Conservation (phyloP, 1,139 yeast genomes). For the Protomyces lactucae-debilis region DNA sequence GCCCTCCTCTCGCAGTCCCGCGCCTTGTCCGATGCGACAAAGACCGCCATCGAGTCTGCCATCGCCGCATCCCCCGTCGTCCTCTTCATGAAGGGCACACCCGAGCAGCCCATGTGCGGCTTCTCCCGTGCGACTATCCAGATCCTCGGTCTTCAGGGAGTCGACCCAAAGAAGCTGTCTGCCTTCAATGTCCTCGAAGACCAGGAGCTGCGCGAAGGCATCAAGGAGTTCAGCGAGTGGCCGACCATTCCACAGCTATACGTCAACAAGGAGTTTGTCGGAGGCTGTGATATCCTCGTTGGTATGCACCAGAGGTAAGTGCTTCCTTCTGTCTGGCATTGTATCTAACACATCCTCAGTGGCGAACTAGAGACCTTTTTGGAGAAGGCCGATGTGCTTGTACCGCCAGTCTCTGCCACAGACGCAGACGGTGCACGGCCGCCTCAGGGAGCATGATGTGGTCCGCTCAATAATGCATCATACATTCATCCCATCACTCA, state of each 20-base stretch:
- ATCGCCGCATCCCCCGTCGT: constrained; percentile 59
- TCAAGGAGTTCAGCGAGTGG: constrained; percentile 94
- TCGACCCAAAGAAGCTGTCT: constrained; percentile 91
- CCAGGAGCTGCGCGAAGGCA: constrained; percentile 82
- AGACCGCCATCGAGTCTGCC: constrained; percentile 23
- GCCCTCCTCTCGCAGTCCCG: constrained; percentile 13
- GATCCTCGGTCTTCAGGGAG: constrained; percentile 92
- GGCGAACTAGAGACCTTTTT: constrained; percentile 88
- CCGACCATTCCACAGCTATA: constrained; percentile 73
- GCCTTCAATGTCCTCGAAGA: constrained; percentile 97
- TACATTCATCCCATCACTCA: background rate
- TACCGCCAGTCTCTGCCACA: constrained; percentile 8
- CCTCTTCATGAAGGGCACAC: constrained; percentile 93
- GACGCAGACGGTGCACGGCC: constrained; percentile 51
- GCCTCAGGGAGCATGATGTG: constrained; percentile 27
- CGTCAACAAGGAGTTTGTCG: constrained; percentile 72
- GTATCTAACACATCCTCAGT: constrained; percentile 33
- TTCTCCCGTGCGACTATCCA: constrained; percentile 93
- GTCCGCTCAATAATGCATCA: background rate
- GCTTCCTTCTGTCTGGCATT: constrained; percentile 16
- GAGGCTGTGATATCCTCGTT: constrained; percentile 94
- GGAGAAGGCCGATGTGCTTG: constrained; percentile 68
- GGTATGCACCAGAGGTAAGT: constrained; percentile 65
- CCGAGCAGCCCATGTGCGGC: constrained; percentile 97
- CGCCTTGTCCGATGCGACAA: constrained; percentile 8